Conservation (phyloP, 179 eudicot species). For the Corrigiola litoralis region DNA sequence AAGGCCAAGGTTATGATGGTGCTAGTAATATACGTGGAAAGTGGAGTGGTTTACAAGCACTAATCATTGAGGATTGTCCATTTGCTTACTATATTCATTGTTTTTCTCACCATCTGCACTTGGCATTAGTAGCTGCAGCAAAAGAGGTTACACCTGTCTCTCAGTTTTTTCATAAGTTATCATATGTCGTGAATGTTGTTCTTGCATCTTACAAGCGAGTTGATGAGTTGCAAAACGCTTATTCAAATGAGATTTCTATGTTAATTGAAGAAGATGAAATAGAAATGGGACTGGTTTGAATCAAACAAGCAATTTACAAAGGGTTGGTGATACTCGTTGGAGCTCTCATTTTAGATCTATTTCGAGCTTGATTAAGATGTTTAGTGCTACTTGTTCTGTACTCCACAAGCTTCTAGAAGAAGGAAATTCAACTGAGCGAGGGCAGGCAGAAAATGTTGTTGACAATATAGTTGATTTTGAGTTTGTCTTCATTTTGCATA, state of each 20-base stretch:
- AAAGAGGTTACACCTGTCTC: too few species aligned
- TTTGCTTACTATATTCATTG: too few species aligned
- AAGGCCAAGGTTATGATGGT: conserved; percentile 13
- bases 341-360: not conserved
- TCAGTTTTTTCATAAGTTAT: too few species aligned
- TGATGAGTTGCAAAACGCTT: not conserved
- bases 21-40: not conserved
- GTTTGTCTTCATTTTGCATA: not conserved
- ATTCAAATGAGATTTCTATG: not conserved
- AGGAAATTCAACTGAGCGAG: not conserved
- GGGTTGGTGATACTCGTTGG: not conserved
- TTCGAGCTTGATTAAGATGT: conserved; percentile 1
- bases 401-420: not conserved
- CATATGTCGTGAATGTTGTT: not conserved
- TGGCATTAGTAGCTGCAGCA: too few species aligned
- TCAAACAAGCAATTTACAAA: not conserved
- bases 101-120: too few species aligned
- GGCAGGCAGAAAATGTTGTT: not conserved
- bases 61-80: too few species aligned
- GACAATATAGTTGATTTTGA: not conserved
- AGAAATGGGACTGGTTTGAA: not conserved
- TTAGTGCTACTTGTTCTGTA: not conserved
- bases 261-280: not conserved
- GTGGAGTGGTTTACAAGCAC: not conserved
- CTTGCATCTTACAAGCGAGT: not conserved